Conservation (phyloP, 2,329 filamentous ascomycete species). For the Fusarium torreyae region DNA sequence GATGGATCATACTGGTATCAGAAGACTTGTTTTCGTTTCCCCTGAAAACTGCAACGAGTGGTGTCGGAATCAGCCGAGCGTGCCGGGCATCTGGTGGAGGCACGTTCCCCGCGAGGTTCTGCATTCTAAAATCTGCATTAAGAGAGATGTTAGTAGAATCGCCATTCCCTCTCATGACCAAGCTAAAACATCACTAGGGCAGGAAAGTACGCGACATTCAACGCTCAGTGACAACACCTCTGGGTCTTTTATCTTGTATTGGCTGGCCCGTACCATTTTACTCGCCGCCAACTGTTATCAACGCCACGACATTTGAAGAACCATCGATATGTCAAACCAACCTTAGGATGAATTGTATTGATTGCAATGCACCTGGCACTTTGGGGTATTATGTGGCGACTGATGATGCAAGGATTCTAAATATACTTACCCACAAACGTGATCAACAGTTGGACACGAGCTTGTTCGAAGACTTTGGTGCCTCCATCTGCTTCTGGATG, state of each 20-base stretch:
- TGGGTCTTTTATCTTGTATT: not conserved
- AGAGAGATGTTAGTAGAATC: not conserved
- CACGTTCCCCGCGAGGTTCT: not conserved
- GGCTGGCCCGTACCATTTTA: slow-evolving; percentile 19
- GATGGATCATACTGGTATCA: slow-evolving; percentile 23
- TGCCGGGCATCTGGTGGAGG: not conserved
- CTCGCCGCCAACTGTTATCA: slow-evolving; percentile 4
- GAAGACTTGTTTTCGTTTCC: slow-evolving; percentile 15
- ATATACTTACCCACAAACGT: not conserved
- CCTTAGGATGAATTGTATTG: slow-evolving; percentile 25
- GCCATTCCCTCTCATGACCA: not conserved
- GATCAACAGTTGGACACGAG: not conserved
- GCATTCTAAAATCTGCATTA: not conserved
- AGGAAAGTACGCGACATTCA: not conserved
- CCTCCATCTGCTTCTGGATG: not conserved
- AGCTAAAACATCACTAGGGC: not conserved
- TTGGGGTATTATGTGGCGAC: slow-evolving; percentile 21
- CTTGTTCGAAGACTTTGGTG: not conserved
- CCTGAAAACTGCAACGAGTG: slow-evolving; percentile 9
- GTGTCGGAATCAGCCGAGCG: slow-evolving; percentile 7
- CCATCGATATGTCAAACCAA: not conserved
- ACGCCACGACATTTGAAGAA: slow-evolving; percentile 15
- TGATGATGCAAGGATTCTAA: slow-evolving; percentile 1
- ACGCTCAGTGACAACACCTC: not conserved
- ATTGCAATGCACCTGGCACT: slow-evolving; percentile 14